These are phyloP conservation scores for Xylaria sp. DNA, from an alignment of 2,329 filamentous ascomycete genomes.

Conservation along the genomic window DNA sequence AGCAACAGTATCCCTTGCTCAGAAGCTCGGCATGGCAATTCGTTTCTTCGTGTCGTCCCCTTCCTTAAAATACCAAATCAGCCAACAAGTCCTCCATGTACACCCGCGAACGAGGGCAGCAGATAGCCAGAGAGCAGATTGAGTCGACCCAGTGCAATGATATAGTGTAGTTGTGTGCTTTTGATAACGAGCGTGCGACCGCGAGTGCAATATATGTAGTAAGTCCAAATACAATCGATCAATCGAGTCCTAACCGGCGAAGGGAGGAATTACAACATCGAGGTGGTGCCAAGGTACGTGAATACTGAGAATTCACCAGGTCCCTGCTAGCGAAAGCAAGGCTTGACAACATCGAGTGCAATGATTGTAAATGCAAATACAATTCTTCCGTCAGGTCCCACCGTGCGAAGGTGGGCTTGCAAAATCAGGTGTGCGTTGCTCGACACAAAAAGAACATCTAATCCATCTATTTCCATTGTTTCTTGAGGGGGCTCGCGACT, in stretches of 20 bases:
- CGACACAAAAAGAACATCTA: conserved; percentile 7
- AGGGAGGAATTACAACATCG: conserved; percentile 28
- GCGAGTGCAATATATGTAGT: conserved; percentile 18
- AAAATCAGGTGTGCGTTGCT: conserved; percentile 13
- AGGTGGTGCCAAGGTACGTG: conserved; percentile 13
- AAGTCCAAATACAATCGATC: conserved; percentile 20
- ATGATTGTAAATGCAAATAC: conserved; percentile 27
- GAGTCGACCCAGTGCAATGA: conserved; percentile 12
- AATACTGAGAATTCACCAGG: conserved; percentile 17
- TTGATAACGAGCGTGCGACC: conserved; percentile 7
- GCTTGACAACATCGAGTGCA: conserved; percentile 22
- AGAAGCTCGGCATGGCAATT: neutral
- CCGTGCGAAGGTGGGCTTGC: conserved; percentile 23
- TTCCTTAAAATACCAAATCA: neutral
- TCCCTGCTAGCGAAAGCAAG: conserved; percentile 23
- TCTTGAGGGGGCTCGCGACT: conserved; percentile 75
- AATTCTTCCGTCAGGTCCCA: conserved; percentile 6
- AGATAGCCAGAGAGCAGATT: conserved; percentile 16
- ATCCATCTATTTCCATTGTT: conserved; percentile 58
- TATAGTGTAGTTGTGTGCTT: conserved; percentile 9
- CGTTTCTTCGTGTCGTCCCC: neutral
- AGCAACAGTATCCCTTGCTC: neutral
- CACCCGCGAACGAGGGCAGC: neutral
- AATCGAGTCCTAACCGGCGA: conserved; percentile 24
- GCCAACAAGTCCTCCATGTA: neutral